Evolutionary conservation across 2,329 filamentous ascomycete species (phyloP).

Genomic region (Phialophora tarda): DNA sequence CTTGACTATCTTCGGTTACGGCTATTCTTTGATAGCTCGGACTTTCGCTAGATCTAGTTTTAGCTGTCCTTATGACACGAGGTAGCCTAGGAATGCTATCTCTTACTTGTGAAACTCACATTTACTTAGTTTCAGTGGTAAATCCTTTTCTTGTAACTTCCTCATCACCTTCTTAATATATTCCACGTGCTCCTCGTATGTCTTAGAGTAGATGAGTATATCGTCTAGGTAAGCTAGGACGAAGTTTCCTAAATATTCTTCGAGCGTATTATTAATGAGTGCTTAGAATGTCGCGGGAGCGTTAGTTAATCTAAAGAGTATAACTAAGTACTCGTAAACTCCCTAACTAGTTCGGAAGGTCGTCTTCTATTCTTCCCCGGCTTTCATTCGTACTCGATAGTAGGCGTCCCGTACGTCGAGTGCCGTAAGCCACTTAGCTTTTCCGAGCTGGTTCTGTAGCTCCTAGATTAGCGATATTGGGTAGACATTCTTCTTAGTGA

Average conservation of each 20-base stretch:
- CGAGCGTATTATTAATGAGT: neutral
- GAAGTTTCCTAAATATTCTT: neutral
- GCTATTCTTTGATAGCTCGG: neutral
- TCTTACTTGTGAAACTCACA: neutral
- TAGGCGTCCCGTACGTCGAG: constrained; percentile 15
- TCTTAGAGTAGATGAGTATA: neutral
- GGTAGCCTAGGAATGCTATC: constrained; percentile 3
- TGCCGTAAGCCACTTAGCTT: neutral
- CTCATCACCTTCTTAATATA: neutral
- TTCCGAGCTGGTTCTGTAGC: neutral
- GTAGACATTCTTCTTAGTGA: neutral
- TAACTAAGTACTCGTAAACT: constrained; percentile 18
- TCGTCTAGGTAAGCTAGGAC: neutral
- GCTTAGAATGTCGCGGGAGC: neutral
- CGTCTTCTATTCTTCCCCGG: constrained; percentile 37
- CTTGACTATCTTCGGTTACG: constrained; percentile 3
- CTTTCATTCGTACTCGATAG: too few relatives aligned
- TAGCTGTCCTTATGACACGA: neutral
- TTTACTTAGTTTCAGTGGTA: constrained; percentile 2
- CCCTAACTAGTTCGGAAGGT: constrained; percentile 32
- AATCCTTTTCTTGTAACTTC: neutral
- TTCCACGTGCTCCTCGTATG: neutral
- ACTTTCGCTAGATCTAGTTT: neutral
- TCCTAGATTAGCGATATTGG: neutral
- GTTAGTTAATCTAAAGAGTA: constrained; percentile 7